Conservation (phyloP, 306 rosid species). For the Luffa aegyptiaca region DNA sequence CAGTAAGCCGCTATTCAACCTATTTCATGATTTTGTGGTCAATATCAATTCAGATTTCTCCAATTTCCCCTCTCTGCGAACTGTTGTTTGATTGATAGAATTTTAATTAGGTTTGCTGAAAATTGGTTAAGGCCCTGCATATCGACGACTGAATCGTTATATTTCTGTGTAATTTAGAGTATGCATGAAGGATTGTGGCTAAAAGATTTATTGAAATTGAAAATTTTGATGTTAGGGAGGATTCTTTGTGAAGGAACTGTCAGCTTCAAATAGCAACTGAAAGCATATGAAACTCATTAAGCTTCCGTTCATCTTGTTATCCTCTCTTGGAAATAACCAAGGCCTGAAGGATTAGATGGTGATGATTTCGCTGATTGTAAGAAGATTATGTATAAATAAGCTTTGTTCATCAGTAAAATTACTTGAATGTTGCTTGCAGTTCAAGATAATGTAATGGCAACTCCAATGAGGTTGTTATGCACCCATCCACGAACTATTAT, state of each 20-base stretch:
- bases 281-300: not conserved
- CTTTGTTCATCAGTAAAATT: not conserved
- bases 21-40: not conserved
- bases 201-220: not conserved
- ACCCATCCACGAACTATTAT: constrained; percentile 19
- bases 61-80: not conserved
- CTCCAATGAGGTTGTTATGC: constrained; percentile 17
- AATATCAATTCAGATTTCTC: not conserved
- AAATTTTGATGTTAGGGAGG: not conserved
- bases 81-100: not conserved
- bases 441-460: constrained; percentile 19
- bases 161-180: not conserved
- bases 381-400: not conserved
- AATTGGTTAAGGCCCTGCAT: not conserved
- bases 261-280: not conserved
- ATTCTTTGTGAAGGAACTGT: not conserved
- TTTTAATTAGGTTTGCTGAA: not conserved
- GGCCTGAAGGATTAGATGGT: not conserved
- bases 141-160: not conserved
- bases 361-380: not conserved
- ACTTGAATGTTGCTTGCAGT: not conserved
- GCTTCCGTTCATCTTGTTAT: not conserved
- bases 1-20: not conserved
- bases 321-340: not conserved
- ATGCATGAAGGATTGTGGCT: not conserved